Evolutionary conservation across 345 rosid species (phyloP), one percentile per base, ranked within the genome.

Genomic region (Trapa bicornis): DNA sequence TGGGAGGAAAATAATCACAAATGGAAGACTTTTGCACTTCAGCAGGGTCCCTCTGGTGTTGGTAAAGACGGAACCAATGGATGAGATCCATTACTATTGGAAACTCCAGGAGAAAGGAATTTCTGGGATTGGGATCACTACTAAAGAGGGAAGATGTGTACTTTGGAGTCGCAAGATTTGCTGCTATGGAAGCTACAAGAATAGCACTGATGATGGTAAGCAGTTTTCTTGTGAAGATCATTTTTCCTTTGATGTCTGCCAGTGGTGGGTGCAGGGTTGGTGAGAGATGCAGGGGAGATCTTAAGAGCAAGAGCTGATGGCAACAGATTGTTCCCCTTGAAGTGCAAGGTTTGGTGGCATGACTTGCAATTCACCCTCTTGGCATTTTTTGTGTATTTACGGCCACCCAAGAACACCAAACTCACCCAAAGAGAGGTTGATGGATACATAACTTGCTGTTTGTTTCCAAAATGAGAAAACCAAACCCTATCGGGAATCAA

Each of bases 291-390:
- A 13, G n/a, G 29, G 45, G 37, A 9, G 47, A 14, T 14, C 61
- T 35, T 10, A 47, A n/a, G 36, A 14, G 50, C n/a, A 42, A 35
- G 13, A 0, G 37, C 33, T 22, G 6, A 6, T 33, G 45, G 64
- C 33, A 10, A 57, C 1, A 1, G 0, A 12, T 16, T n/a, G 76
- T 74, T 86, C 80, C 80, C 72, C 91, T 84, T 86, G 86, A 89
- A 86, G 95, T 78, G 82, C 68, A 92, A 79, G 92, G 75, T 67
- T 85, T 64, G 85, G 75, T 89, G 71, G 80, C 86, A 82, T 89
- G 89, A 57, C 98, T 92, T 92, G 84, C 92, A 92, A 87, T 87
- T 80, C 83, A 92, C 92, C 84, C 84, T 77, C 75, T 67, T 78
- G 42, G 36, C 47, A 14, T 66, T 65, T n/a, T 36, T 33, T 17